A percentile compares a stretch with the other conserved stretches of the same genome.
Evolutionary conservation across 2,329 filamentous ascomycete species (phyloP).

Genomic region (Teratosphaeria zuluensis): DNA sequence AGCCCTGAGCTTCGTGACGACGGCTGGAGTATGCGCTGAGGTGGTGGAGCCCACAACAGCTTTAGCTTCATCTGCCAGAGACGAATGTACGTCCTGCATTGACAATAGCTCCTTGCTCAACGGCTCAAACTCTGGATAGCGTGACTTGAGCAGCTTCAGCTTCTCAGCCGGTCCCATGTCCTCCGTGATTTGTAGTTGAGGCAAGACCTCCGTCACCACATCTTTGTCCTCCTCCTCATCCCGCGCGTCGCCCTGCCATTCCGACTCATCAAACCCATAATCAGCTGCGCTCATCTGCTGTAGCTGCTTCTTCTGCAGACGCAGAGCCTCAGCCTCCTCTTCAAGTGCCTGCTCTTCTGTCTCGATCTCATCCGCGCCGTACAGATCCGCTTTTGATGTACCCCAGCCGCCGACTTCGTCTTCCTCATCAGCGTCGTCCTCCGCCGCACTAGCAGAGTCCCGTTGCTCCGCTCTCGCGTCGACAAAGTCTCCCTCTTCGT

Average conservation of each 20-base stretch:
- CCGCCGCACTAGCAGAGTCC: background rate
- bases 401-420: conserved; percentile 70
- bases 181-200: conserved; percentile 70
- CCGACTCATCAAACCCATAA: conserved; percentile 83
- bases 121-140: conserved; percentile 88
- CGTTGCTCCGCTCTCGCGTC: background rate
- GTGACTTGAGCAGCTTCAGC: conserved; percentile 61
- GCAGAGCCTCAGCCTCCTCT: conserved; percentile 82
- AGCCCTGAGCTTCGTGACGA: conserved; percentile 61
- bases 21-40: background rate
- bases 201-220: conserved; percentile 76
- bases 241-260: conserved; percentile 57
- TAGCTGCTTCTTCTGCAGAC: conserved; percentile 83
- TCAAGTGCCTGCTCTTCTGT: conserved; percentile 69
- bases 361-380: conserved; percentile 71
- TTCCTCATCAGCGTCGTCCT: conserved; percentile 23
- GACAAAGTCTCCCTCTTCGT: conserved; percentile 56
- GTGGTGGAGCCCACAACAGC: background rate
- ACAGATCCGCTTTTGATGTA: conserved; percentile 79
- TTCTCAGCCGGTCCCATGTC: conserved; percentile 69
- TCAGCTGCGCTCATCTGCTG: conserved; percentile 83
- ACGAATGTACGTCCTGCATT: conserved; percentile 43
- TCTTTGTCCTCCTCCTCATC: conserved; percentile 39
- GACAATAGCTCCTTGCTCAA: conserved; percentile 69
- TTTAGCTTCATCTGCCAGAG: conserved; percentile 9